A percentile compares a stretch with the other conserved stretches of the same genome.
Conservation (phyloP, 208 protist genomes). For the Giardia muris region DNA sequence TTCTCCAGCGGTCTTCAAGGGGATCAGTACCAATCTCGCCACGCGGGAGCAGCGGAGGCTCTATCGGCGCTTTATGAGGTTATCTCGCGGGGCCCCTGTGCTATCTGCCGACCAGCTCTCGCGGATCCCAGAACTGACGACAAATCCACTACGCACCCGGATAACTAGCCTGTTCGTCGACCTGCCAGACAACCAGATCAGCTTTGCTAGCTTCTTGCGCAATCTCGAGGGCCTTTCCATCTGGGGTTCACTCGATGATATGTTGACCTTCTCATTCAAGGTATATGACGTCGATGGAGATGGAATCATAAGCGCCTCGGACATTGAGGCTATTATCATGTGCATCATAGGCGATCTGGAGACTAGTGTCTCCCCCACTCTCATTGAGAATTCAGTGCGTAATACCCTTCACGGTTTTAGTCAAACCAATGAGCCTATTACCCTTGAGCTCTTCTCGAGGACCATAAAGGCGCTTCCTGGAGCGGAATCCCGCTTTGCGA, state of each 20-base stretch:
- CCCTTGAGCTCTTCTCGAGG: no score
- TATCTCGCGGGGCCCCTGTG: background rate
- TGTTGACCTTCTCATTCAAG: background rate
- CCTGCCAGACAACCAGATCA: background rate
- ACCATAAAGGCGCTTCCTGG: no score
- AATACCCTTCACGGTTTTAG: no score
- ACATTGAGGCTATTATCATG: background rate
- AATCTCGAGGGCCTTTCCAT: background rate
- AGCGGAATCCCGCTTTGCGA: no score
- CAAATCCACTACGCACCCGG: background rate
- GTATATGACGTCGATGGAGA: background rate
- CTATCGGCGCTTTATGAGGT: background rate
- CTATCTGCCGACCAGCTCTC: background rate
- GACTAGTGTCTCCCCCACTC: no score
- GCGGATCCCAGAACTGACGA: background rate
- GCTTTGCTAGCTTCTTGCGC: background rate
- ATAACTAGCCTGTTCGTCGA: background rate
- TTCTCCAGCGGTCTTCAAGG: background rate
- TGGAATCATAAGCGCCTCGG: background rate
- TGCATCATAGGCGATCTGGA: background rate
- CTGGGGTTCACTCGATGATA: background rate
- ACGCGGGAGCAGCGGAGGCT: background rate
- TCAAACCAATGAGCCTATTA: no score
- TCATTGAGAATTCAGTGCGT: no score
- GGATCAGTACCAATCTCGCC: background rate